Evolutionary conservation across 2,329 filamentous ascomycete species (phyloP), one percentile per base, ranked within the genome.

Genomic region (Madurella fahalii): DNA sequence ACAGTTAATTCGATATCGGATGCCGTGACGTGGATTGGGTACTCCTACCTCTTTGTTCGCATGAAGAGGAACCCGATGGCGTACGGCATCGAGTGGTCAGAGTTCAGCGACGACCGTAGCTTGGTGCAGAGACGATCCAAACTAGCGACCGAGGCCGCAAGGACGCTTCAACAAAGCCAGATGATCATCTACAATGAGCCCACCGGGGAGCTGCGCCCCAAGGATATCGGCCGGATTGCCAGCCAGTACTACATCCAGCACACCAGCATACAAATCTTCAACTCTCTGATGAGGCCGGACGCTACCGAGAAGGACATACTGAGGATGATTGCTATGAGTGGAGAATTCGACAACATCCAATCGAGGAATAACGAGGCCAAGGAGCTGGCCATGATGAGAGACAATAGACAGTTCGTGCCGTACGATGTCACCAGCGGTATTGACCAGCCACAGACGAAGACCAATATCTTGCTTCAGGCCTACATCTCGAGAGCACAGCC

Each of bases 121-220:
- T 80, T 99, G 25, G 90, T 96, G 2, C 87, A 94, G 66, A 81
- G 93, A 62, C 84, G 94, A 49, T 84, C 92, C 2, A 86, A 94
- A 61, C 77, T 99, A 50, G 87, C 94, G 51, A 91, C 95, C 43
- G 86, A 95, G 64, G 94, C 94, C 20, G 94, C 94, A 0, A 81
- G 86, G 42, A 89, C 90, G 5, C 75, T 99, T 42, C 92, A 96
- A 67, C 82, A 92, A 66, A 95, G 90, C 63, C 94, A 99, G 72
- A 99, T 99, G 95, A 94, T 99, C 65, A 94, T 99, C 53, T 99
- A 93, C 76, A 96, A 99, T 62, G 94, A 97, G 67, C 83, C 79
- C 16, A 99, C 93, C 0, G 93, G 96, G 63, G 93, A 96, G 65
- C 81, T 99, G 9, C 85, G 90, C 56, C 89, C 91, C 57, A 99